Percentiles rank a stretch among this genome's conserved stretches.
phyloP scores from a whole-genome alignment of 345 rosid genomes.

The Litchi chinensis region DNA sequence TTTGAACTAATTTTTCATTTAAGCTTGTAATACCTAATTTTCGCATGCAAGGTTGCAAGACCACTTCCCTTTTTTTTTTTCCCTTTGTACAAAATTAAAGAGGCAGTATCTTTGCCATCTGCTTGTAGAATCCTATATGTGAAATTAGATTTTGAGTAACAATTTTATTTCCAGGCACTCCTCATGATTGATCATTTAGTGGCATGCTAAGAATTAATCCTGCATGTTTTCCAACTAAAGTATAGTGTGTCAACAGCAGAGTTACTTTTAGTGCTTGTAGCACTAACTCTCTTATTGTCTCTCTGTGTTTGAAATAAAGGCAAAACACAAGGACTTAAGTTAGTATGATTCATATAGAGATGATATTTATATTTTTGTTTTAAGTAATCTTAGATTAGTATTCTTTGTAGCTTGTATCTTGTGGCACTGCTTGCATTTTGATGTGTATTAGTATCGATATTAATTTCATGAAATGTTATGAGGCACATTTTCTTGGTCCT shows the following conservation, averaged over 20 bases:
- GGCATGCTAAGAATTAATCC: neutral
- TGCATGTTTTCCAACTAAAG: neutral
- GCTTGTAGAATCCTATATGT: neutral
- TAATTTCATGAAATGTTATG: neutral
- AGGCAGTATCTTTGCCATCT: neutral
- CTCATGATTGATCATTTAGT: neutral
- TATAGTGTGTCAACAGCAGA: neutral
- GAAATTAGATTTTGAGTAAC: neutral
- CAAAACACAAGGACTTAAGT: neutral
- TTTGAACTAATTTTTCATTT: neutral
- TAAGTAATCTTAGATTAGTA: neutral
- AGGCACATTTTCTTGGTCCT: neutral
- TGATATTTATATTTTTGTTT: neutral
- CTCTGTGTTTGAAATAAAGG: neutral
- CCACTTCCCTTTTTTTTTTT: no score
- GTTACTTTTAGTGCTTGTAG: neutral
- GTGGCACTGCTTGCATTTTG: neutral
- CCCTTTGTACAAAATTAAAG: neutral
- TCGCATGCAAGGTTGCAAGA: neutral
- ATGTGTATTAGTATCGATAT: neutral
- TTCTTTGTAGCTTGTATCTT: neutral
- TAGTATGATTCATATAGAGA: neutral
- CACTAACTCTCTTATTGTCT: neutral
- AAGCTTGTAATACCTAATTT: neutral
- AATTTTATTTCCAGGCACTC: neutral